These are phyloP conservation scores for Mytilinidion resinicola DNA, from an alignment of 495 filamentous ascomycete species.

Conservation along the genomic window DNA sequence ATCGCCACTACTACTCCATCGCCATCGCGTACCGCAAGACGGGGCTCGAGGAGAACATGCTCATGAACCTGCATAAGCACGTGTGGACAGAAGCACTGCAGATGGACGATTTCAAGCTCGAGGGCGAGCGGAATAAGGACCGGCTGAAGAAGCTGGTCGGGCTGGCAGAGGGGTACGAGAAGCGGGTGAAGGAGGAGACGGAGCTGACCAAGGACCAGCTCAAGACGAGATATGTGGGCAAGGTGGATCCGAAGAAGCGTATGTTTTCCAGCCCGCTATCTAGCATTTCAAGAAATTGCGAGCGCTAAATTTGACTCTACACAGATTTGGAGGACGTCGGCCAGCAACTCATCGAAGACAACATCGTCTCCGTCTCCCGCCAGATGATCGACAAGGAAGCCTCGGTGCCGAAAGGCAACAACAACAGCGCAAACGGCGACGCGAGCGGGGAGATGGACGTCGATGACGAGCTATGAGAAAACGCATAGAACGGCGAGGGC, in stretches of 20 bases:
- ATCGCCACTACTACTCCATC: constrained; percentile 98
- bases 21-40: constrained; percentile 98
- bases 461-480: constrained; percentile 41
- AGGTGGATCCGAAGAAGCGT: constrained; percentile 98
- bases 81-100: constrained; percentile 96
- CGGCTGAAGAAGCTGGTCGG: constrained; percentile 78
- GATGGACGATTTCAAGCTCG: constrained; percentile 91
- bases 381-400: constrained; percentile 99
- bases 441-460: constrained; percentile 40
- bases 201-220: constrained; percentile 95
- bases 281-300: not conserved
- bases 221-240: constrained; percentile 98
- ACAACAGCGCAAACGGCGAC: constrained; percentile 51
- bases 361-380: constrained; percentile 90
- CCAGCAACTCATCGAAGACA: constrained; percentile 94
- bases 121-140: constrained; percentile 76
- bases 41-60: constrained; percentile 95
- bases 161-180: constrained; percentile 94
- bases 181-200: constrained; percentile 95
- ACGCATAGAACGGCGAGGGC: not conserved
- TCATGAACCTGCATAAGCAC: constrained; percentile 99
- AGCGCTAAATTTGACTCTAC: constrained; percentile 25
- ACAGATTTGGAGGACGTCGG: constrained; percentile 88
- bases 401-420: constrained; percentile 51
- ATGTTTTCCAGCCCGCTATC: constrained; percentile 29